Evolutionary conservation across 106 monocot species (phyloP), one percentile per base, ranked within the genome.

Genomic region (Apostasia shenzhenica): DNA sequence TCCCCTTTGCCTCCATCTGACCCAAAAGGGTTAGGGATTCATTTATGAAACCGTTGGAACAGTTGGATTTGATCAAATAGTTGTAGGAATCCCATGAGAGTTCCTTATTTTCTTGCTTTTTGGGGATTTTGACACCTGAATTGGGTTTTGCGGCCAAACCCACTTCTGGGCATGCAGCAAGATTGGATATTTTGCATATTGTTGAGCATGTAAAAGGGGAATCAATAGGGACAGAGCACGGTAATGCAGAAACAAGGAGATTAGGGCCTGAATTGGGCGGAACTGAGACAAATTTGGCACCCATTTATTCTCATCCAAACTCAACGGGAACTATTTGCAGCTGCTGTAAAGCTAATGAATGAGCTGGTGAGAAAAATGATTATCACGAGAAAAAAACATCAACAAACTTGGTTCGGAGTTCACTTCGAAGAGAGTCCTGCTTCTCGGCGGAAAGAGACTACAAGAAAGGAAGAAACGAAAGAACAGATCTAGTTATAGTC

Each of bases 1-100:
- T 57, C 10, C 84, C 82, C 3, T 45, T 2, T 0, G 89, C 75
- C 72, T 94, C 82, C 89, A 94, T 90, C 41, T 67, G 81, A 59
- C 76, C 63, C 2, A 86, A 59, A 1, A 94, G 73, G 3, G 64
- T 12, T 52, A 94, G 67, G 66, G 86, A 86, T 8, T 52, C 9
- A 78, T 82, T 82, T 7, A 83, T 51, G 55, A 56, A 71, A 61
- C 90, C 80, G 0, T 14, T 57, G 1, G 62, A 54, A 68, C 76
- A 85, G 46, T 68, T 71, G 6, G 61, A 41, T 57, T 79, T 79
- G 79, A 94, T 90, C 47, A 48, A 57, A 1, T 2, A 39, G 78
- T 90, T 78, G 84, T 76, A 84, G 1, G 61, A 55, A 26, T 79
- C 75, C 79, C 89, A 75, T 0, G 89, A 84, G 45, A 70, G 75